Evolutionary conservation across 257 asterid species (phyloP).

Genomic region (Jaltomata sinuosa): DNA sequence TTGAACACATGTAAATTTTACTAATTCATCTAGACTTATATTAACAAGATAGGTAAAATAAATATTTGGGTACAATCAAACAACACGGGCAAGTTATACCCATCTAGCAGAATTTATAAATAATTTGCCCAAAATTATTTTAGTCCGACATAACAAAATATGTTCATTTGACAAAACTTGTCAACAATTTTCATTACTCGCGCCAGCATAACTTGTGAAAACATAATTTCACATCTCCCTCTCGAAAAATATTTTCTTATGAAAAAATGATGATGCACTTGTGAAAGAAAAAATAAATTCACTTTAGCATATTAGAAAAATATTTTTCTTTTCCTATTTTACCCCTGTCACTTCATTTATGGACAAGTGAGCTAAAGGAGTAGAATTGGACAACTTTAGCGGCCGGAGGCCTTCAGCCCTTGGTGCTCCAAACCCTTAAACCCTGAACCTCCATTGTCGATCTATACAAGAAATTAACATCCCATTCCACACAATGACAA

Average conservation of each 20-base stretch:
- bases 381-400: background rate
- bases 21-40: no score
- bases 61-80: no score
- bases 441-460: background rate
- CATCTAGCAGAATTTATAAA: background rate
- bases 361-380: background rate
- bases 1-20: no score
- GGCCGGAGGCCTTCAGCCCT: background rate
- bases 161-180: background rate
- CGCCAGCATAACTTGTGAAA: background rate
- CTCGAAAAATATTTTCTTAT: background rate
- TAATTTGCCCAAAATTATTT: background rate
- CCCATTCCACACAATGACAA: slow-evolving; percentile 41
- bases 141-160: background rate
- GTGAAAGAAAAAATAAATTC: no score
- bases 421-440: background rate
- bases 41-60: no score
- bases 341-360: background rate
- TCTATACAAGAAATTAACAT: background rate
- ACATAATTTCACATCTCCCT: background rate
- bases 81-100: no score
- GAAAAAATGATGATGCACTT: background rate
- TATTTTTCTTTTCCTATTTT: no score
- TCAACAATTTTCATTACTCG: background rate
- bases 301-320: background rate